Evolutionary conservation across 2,329 filamentous ascomycete species (phyloP), one percentile per base, ranked within the genome.

Genomic region (Chrysoporthe austroafricana): DNA sequence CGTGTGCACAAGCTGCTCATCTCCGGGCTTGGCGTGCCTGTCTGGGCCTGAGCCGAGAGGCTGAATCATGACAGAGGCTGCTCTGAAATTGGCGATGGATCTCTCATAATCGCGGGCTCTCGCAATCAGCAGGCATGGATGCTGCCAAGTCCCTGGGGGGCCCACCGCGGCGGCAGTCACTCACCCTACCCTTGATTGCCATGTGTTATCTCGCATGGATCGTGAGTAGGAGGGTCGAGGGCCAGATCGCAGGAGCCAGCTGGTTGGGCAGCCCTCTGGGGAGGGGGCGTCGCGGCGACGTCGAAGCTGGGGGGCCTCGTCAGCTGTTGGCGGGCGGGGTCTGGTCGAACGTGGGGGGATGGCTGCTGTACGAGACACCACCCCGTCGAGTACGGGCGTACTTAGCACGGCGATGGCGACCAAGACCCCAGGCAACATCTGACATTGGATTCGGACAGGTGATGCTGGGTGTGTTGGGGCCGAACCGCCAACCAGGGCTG

Each of bases 151-250:
- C 50, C 26, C 50, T 16, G 3, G 21, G 50, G 11, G 64, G 18
- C 32, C 60, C 65, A 63, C 59, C 44, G 14, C 14, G 52, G 65
- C 42, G 60, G 60, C 61, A 58, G 65, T 60, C 65, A 46, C 21
- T 42, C 59, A 60, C 57, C 57, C 36, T 60, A 66, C 64, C 64
- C 64, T 62, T 59, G 68, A 60, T 39, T 62, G 68, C 68, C 68
- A 69, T 69, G 68, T 69, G 68, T 50, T 59, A 39, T 62, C 21
- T 61, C 50, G 65, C 68, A 67, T 52, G 65, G 68, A 44, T n/a
- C 13, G 32, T 32, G n/a, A 46, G 21, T 32, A 42, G 21, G 32
- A 32, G 44, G 46, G 48, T 48, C 32, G 13, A 21, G 11, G 18
- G 52, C 43, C 34, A 56, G 39, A 39, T 39, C 36, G 9, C 36